These are phyloP conservation scores for Chrysochromulina tobinii DNA, from an alignment of 78 protist species.

Conservation along the genomic window DNA sequence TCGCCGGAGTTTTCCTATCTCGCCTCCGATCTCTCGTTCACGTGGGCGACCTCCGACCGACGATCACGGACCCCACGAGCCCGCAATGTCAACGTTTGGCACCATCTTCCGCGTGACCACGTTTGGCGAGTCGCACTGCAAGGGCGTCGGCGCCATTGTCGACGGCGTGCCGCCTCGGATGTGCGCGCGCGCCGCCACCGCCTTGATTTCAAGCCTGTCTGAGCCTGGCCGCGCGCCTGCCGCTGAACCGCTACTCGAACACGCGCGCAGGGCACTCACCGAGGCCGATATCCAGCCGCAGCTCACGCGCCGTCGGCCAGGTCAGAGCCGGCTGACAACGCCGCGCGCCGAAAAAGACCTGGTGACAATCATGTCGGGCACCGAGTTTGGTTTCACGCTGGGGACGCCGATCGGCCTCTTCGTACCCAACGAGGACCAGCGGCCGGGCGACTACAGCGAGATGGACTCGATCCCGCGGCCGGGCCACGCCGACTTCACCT, in stretches of 20 bases:
- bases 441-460: constrained; percentile 77
- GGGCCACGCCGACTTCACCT: constrained; percentile 83
- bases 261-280: constrained; percentile 14
- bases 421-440: constrained; percentile 65
- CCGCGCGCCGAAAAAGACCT: constrained; percentile 63
- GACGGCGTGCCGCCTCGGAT: constrained; percentile 70
- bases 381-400: constrained; percentile 62
- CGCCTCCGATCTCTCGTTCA: no score
- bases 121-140: constrained; percentile 82
- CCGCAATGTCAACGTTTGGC: constrained; percentile 52
- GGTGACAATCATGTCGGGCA: constrained; percentile 60
- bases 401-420: constrained; percentile 77
- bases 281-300: constrained; percentile 79
- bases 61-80: no score
- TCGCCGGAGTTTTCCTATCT: no score
- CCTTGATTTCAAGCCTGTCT: no score
- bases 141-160: constrained; percentile 64
- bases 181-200: background rate
- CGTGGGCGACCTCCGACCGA: no score
- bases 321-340: constrained; percentile 68
- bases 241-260: no score
- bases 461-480: constrained; percentile 72
- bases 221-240: no score
- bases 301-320: constrained; percentile 76
- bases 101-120: constrained; percentile 70